These are phyloP conservation scores for Cryptosporidium sp. DNA, from an alignment of 169 alveolate genomes.

Conservation along the genomic window DNA sequence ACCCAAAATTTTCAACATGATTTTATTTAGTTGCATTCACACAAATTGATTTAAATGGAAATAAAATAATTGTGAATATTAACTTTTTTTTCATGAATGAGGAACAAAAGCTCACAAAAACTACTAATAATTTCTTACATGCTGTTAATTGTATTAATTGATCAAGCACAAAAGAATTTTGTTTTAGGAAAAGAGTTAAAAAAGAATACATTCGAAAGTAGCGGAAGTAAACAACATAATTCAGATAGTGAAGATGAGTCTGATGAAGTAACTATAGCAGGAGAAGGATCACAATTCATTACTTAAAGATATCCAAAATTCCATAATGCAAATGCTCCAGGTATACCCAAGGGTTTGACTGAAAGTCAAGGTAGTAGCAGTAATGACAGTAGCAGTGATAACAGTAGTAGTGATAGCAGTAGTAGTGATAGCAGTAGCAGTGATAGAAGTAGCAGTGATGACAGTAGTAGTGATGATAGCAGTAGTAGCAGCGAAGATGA, in stretches of 20 bases:
- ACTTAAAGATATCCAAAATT: neutral
- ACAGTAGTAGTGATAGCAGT: neutral
- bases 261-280: neutral
- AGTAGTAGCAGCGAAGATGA: neutral
- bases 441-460: neutral
- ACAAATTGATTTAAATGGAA: neutral
- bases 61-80: too few species aligned
- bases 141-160: too few species aligned
- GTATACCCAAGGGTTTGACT: too few species aligned
- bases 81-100: neutral
- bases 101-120: too few species aligned
- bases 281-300: neutral
- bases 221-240: too few species aligned
- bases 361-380: neutral
- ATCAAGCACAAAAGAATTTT: neutral
- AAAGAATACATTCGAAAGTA: too few species aligned
- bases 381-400: neutral
- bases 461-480: neutral
- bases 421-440: neutral
- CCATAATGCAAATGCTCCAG: neutral
- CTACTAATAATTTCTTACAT: too few species aligned
- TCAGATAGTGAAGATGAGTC: neutral
- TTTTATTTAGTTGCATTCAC: neutral
- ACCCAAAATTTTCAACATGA: neutral
- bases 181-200: neutral